A percentile compares a stretch with the other conserved stretches of the same genome.
phyloP scores from a whole-genome alignment of 1,284 basidiomycete species.

The Waitea zeae region DNA sequence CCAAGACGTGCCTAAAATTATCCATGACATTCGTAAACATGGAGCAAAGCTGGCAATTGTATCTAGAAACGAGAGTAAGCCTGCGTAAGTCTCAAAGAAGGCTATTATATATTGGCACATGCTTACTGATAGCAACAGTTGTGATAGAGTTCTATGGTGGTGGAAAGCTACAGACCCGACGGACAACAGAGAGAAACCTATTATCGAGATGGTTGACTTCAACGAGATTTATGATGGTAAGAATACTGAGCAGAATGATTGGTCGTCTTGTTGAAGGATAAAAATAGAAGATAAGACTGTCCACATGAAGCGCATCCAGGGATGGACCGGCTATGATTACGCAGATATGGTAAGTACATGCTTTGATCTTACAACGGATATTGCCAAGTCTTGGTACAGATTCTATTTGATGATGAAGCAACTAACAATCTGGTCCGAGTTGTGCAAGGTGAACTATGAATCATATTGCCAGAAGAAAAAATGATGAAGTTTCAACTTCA shows the following conservation, averaged over 20 bases:
- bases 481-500: background rate
- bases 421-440: slow-evolving; percentile 3
- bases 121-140: slow-evolving; percentile 1
- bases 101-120: background rate
- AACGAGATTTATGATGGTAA: slow-evolving; percentile 5
- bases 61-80: slow-evolving; percentile 7
- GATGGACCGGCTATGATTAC: slow-evolving; percentile 3
- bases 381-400: background rate
- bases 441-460: slow-evolving; percentile 3
- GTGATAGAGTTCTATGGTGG: slow-evolving; percentile 4
- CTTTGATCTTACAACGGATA: background rate
- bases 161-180: background rate
- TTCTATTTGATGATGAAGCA: slow-evolving; percentile 5
- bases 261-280: too few relatives aligned
- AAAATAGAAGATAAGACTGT: slow-evolving; percentile 1
- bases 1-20: slow-evolving; percentile 6
- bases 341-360: slow-evolving; percentile 3
- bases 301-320: slow-evolving; percentile 2
- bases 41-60: slow-evolving; percentile 7
- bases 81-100: slow-evolving; percentile 4
- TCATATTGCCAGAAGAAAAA: background rate
- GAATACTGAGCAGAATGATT: too few relatives aligned
- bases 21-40: slow-evolving; percentile 6
- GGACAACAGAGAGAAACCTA: background rate
- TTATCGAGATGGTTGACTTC: slow-evolving; percentile 4